Evolutionary conservation across 225 moss, liverwort and hornwort genomes (phyloP).

Genomic region (Takakia lepidozioides): DNA sequence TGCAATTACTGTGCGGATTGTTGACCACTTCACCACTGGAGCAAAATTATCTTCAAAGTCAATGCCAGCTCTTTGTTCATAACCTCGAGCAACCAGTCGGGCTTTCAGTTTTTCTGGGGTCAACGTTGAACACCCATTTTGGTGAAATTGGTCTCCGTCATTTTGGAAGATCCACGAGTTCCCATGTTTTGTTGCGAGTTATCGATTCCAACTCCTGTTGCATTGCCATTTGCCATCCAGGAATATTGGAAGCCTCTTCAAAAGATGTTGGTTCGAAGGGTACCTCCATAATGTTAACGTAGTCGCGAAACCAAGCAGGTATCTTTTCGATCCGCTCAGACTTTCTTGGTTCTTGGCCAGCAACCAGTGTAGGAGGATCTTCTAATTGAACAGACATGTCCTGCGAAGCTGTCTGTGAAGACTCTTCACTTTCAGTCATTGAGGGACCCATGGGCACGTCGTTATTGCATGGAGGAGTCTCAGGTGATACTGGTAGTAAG

Average conservation of each 20-base stretch:
- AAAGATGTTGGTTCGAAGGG: background rate
- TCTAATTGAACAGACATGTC: too few relatives aligned
- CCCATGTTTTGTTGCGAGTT: background rate
- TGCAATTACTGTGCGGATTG: background rate
- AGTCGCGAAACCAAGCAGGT: too few relatives aligned
- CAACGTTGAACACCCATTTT: slow-evolving; percentile 4
- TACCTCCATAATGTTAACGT: background rate
- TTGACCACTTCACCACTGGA: slow-evolving; percentile 5
- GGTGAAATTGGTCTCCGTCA: background rate
- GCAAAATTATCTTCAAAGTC: slow-evolving; percentile 5
- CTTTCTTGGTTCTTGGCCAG: too few relatives aligned
- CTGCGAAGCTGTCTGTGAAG: too few relatives aligned
- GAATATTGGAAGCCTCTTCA: background rate
- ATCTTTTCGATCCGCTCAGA: too few relatives aligned
- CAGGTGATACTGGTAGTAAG: too few relatives aligned
- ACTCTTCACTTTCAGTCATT: too few relatives aligned
- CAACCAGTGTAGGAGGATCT: too few relatives aligned
- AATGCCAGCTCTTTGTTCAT: background rate
- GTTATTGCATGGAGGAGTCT: too few relatives aligned
- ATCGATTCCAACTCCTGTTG: background rate
- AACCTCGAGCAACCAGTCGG: background rate
- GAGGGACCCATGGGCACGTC: too few relatives aligned
- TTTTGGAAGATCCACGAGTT: background rate
- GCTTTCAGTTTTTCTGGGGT: background rate
- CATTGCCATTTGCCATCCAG: slow-evolving; percentile 4